These are phyloP conservation scores for Sporothrix globosa DNA, from an alignment of 2,329 filamentous ascomycete genomes.

Conservation along the genomic window DNA sequence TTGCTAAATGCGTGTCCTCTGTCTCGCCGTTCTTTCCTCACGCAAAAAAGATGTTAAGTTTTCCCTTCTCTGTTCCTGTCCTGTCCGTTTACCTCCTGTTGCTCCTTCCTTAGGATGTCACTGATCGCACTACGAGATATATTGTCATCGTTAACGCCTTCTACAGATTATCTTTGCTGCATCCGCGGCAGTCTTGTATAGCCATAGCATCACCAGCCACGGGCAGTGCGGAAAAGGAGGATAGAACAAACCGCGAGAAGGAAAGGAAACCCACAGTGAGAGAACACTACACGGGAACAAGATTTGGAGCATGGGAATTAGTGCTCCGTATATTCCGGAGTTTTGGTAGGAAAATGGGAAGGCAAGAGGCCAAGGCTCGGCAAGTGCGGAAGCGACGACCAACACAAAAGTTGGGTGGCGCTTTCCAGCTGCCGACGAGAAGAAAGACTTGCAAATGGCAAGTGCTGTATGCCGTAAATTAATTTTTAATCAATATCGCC, in stretches of 20 bases:
- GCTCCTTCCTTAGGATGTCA: slow-evolving; percentile 15
- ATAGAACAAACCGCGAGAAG: not conserved
- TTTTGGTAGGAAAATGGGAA: not conserved
- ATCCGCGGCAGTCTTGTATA: not conserved
- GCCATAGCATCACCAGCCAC: slow-evolving; percentile 21
- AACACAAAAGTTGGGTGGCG: slow-evolving; percentile 13
- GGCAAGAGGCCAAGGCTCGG: slow-evolving; percentile 22
- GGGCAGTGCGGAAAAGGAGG: not conserved
- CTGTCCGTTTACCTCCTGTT: not conserved
- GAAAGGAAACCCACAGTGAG: not conserved
- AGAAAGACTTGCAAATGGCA: not conserved
- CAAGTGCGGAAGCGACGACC: slow-evolving; percentile 20
- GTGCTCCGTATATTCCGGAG: not conserved
- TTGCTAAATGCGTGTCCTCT: not conserved
- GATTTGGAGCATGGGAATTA: not conserved
- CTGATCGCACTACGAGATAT: slow-evolving; percentile 23
- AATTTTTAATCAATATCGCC: not conserved
- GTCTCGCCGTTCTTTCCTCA: not conserved
- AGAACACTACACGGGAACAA: not conserved
- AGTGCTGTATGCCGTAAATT: not conserved
- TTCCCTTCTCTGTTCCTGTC: slow-evolving; percentile 14
- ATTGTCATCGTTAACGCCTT: slow-evolving; percentile 12
- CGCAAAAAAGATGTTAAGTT: slow-evolving; percentile 9
- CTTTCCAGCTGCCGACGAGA: slow-evolving; percentile 19
- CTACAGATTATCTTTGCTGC: slow-evolving; percentile 19